These are phyloP conservation scores for Amanita thiersii DNA, from an alignment of 768 basidiomycete species.

Conservation along the genomic window DNA sequence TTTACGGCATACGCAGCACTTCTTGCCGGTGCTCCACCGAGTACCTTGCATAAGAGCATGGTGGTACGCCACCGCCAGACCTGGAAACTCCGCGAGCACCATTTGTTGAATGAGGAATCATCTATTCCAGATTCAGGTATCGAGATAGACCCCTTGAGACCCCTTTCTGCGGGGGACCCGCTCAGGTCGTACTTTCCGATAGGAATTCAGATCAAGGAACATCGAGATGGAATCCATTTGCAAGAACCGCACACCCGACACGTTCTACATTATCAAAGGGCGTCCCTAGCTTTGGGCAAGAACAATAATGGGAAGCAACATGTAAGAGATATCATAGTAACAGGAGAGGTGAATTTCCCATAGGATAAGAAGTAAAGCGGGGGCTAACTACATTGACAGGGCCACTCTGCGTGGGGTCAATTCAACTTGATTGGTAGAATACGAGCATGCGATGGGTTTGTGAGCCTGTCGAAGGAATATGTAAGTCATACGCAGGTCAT, in stretches of 20 bases:
- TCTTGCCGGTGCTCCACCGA: slow-evolving; percentile 59
- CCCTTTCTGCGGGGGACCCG: slow-evolving; percentile 52
- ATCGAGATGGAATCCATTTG: slow-evolving; percentile 37
- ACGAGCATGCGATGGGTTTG: slow-evolving; percentile 73
- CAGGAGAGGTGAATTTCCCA: slow-evolving; percentile 52
- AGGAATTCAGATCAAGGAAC: slow-evolving; percentile 42
- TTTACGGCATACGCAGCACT: slow-evolving; percentile 80
- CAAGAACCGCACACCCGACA: slow-evolving; percentile 30
- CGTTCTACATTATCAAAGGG: slow-evolving; percentile 23
- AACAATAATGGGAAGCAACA: slow-evolving; percentile 12
- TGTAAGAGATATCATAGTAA: slow-evolving; percentile 57
- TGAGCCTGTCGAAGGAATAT: slow-evolving; percentile 81
- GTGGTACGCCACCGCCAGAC: slow-evolving; percentile 85
- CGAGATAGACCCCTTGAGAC: slow-evolving; percentile 19
- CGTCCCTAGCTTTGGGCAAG: slow-evolving; percentile 8
- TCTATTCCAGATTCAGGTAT: slow-evolving; percentile 24
- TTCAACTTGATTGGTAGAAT: slow-evolving; percentile 76
- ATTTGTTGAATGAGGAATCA: slow-evolving; percentile 31
- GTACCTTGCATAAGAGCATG: slow-evolving; percentile 60
- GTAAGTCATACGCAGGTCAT: slow-evolving; percentile 29
- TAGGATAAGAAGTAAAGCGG: neutral
- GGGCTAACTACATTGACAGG: slow-evolving; percentile 32
- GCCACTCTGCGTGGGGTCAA: slow-evolving; percentile 89
- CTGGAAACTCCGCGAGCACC: slow-evolving; percentile 80
- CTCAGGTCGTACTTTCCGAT: slow-evolving; percentile 54